These are phyloP conservation scores for Detonula confervacea DNA, from an alignment of 352 stramenopile species.

Conservation along the genomic window DNA sequence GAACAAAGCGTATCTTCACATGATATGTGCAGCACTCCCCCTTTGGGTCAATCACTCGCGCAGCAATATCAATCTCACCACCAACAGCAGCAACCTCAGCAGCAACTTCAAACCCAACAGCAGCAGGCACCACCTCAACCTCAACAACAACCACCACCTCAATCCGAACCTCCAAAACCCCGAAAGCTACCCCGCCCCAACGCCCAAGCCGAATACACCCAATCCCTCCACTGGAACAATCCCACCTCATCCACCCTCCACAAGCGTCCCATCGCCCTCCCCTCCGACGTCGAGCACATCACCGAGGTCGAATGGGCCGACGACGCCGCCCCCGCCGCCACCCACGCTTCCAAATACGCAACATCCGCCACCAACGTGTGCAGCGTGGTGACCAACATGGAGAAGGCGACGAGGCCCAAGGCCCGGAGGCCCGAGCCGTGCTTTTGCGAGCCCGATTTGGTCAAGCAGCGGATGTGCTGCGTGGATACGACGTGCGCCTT, in stretches of 20 bases:
- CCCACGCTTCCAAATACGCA: not conserved
- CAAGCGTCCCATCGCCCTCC: constrained; percentile 52
- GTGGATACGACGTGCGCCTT: constrained; percentile 66
- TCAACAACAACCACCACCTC: not conserved
- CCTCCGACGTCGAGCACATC: constrained; percentile 65
- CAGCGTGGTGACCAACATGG: constrained; percentile 20
- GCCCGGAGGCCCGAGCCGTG: constrained; percentile 43
- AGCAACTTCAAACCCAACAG: not conserved
- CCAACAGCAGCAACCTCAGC: not conserved
- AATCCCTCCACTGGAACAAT: constrained; percentile 58
- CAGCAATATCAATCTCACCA: too few species aligned
- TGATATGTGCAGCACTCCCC: too few species aligned
- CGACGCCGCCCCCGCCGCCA: constrained; percentile 17
- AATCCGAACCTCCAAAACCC: not conserved
- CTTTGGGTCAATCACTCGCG: too few species aligned
- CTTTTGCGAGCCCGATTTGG: constrained; percentile 56
- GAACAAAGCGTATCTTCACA: too few species aligned
- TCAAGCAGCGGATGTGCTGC: constrained; percentile 35
- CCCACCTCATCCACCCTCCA: constrained; percentile 1
- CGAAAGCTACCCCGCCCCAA: not conserved
- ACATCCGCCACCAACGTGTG: not conserved
- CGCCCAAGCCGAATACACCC: constrained; percentile 44
- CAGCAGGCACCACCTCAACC: not conserved
- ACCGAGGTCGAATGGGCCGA: constrained; percentile 68
- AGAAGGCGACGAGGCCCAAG: constrained; percentile 38